phyloP scores from a whole-genome alignment of 305 asterid species.

The Solanum hybrid region DNA sequence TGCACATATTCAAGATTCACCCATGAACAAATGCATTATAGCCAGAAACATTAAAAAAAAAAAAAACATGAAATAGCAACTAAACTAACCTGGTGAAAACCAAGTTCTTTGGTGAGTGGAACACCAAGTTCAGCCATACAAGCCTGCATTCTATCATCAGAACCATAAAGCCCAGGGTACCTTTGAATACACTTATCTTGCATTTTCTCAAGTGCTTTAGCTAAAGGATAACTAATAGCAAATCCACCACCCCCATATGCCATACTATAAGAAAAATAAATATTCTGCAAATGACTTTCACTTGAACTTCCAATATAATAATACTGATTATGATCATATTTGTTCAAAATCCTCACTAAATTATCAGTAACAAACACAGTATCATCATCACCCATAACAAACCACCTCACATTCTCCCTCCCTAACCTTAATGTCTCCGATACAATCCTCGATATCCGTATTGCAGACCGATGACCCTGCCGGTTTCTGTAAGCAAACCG shows the following conservation, averaged over 20 bases:
- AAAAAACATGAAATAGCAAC: neutral
- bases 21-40: neutral
- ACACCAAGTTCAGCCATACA: conserved; percentile 98
- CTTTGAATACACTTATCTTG: conserved; percentile 88
- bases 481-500: conserved; percentile 52
- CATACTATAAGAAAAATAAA: conserved; percentile 76
- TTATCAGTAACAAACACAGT: conserved; percentile 81
- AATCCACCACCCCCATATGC: conserved; percentile 98
- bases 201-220: conserved; percentile 70
- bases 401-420: conserved; percentile 68
- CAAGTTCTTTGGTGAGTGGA: conserved; percentile 88
- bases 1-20: neutral
- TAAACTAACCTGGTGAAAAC: conserved; percentile 79
- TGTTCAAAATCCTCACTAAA: conserved; percentile 64
- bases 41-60: conserved; percentile 1
- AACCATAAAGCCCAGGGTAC: conserved; percentile 84
- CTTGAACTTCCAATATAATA: conserved; percentile 85
- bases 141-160: conserved; percentile 95
- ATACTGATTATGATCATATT: conserved; percentile 77
- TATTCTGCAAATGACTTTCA: conserved; percentile 89
- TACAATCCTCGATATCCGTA: conserved; percentile 77
- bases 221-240: conserved; percentile 84
- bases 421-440: conserved; percentile 68
- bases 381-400: conserved; percentile 97
- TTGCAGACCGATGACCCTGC: conserved; percentile 87